Percentiles rank a stretch among this genome's conserved stretches.
Conservation (phyloP, 148 eudicot genomes). For the Cornus controversa region DNA sequence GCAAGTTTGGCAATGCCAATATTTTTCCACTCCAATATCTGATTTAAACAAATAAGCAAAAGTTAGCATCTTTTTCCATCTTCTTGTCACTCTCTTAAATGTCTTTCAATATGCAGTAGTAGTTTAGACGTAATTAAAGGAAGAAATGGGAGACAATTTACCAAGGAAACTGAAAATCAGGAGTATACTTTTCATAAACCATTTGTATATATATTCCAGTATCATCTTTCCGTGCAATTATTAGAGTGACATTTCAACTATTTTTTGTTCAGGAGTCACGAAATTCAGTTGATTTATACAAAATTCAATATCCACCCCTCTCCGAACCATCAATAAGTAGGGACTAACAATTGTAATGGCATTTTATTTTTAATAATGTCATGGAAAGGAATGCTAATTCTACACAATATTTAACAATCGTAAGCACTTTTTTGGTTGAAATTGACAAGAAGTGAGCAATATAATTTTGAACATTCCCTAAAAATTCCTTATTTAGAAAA, state of each 20-base stretch:
- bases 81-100: background rate
- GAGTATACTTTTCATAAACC: background rate
- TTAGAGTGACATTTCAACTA: background rate
- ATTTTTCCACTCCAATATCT: slow-evolving; percentile 64
- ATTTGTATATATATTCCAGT: background rate
- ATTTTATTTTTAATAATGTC: background rate
- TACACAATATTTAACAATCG: background rate
- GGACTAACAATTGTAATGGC: too few relatives aligned
- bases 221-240: background rate
- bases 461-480: background rate
- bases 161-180: background rate
- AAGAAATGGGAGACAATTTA: background rate
- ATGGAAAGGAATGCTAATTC: background rate
- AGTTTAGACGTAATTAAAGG: too few relatives aligned
- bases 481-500: too few relatives aligned
- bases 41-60: slow-evolving; percentile 13
- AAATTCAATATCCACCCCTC: background rate
- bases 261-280: background rate
- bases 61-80: background rate
- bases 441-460: background rate
- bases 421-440: background rate
- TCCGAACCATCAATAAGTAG: too few relatives aligned
- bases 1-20: slow-evolving; percentile 65
- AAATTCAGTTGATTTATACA: background rate
- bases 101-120: background rate